Conservation (phyloP, 2,329 filamentous ascomycete species). For the Phialophora chinensis region DNA sequence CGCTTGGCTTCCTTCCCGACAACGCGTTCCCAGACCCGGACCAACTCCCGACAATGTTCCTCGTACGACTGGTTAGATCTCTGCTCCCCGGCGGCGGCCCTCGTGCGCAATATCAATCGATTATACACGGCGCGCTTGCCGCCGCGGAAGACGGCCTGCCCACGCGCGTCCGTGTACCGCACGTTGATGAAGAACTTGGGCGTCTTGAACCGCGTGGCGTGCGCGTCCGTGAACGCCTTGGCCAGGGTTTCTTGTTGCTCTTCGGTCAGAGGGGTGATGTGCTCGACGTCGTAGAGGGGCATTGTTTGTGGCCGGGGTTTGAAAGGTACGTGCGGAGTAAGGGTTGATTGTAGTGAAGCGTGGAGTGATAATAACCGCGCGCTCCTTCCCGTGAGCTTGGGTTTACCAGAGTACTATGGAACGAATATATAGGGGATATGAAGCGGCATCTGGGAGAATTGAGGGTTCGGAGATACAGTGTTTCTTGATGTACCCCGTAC, state of each 20-base stretch:
- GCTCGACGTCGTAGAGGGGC: conserved; percentile 34
- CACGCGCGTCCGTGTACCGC: conserved; percentile 26
- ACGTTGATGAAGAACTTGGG: conserved; percentile 30
- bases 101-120: conserved; percentile 27
- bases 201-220: conserved; percentile 28
- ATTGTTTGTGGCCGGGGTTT: conserved; percentile 9
- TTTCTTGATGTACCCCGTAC: no score
- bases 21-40: conserved; percentile 22
- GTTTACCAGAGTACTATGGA: no score
- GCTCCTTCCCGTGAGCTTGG: no score
- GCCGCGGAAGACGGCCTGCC: conserved; percentile 27
- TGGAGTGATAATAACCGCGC: no score
- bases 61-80: conserved; percentile 30
- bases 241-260: conserved; percentile 28
- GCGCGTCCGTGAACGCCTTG: conserved; percentile 23
- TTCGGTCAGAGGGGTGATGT: conserved; percentile 17
- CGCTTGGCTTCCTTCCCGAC: conserved; percentile 19
- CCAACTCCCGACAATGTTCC: conserved; percentile 29
- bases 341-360: no score
- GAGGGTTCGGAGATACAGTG: no score
- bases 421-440: no score
- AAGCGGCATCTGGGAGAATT: no score
- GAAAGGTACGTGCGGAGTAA: no score
- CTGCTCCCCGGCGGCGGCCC: conserved; percentile 15
- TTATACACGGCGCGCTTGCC: conserved; percentile 27